Evolutionary conservation across 371 early-diverging fungal species (phyloP), one percentile per base, ranked within the genome.

Genomic region (Apophysomyces elegans): DNA sequence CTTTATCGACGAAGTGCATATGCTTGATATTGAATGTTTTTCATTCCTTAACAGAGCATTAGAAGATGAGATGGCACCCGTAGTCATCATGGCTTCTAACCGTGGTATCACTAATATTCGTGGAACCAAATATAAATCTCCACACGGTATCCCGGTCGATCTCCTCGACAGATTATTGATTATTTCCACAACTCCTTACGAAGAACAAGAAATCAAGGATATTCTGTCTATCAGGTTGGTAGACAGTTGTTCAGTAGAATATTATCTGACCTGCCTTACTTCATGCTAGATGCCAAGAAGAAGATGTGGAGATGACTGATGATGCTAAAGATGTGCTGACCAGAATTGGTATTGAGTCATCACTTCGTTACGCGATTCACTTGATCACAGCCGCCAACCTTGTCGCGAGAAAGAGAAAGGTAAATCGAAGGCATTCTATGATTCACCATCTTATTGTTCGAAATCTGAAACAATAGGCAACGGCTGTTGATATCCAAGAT

Each of bases 21-120:
- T 99, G 93, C 93, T 99, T 36, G 99, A 99, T 70, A 95, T 98
- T 67, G 99, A 99, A 78, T 98, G 99, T 79, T 99, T 99, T 78
- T 96, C 98, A 7, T 99, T 95, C 88, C 78, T 99, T 57, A 99
- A 99, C 83, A 91, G 98, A 41, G 96, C 98, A 2, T 84, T 98
- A 14, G 99, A 99, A 78, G 94, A 95, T 73, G 90, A 90, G 43
- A 84, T 96, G 89, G 95, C 97, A 11, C 99, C 99, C 7, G 90
- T 99, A 11, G 96, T 99, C 47, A 95, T 99, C 68, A 96, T 99
- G 94, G 98, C 98, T 11, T 96, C 98, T 12, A 98, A 98, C 86
- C 89, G 98, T 46, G 99, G 99, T 59, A 90, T 95, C 68, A 91
- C 95, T 5, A 86, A 84, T 56, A 98, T 98, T 72, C 90, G 98